Evolutionary conservation across 176 grass and related monocot species (phyloP), one percentile per base, ranked within the genome.

Genomic region (Avena eriantha): DNA sequence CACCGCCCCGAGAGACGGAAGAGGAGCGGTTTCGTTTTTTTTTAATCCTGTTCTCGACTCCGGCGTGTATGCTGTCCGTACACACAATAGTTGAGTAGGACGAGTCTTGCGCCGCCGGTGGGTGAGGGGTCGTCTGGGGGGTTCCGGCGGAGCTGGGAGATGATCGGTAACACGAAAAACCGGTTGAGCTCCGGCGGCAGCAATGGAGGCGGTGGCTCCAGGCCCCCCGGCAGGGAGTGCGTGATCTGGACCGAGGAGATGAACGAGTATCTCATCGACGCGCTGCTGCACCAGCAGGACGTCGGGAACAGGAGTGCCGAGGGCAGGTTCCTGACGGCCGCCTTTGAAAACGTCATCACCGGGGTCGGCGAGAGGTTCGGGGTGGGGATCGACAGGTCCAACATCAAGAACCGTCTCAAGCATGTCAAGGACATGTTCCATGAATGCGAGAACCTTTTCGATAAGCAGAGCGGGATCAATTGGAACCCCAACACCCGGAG

Each of bases 391-490:
- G 90, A 91, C 43, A 43, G 77, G 22, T 63, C 14, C 18, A 84
- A 91, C 65, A 88, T 91, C n/a, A 91, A 88, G 82, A 91, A 88
- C 51, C 85, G 90, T 26, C 82, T 91, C 18, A 91, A 91, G 51
- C 41, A 66, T 69, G 76, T 91, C 60, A 91, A 91, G 77, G 86
- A 88, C 17, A 55, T n/a, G 1, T 88, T 91, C 61, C 51, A 85
- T 61, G 90, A 91, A 67, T 91, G 90, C 7, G 78, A 76, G 50
- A 85, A 70, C 70, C 39, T 91, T 17, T 39, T 91, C 8, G 58
- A 83, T 15, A 83, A 88, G 61, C 36, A 91, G 51, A 81, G 7
- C 18, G 60, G 86, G 51, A 22, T 91, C 76, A 84, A 29, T 31
- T 88, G 90, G 90, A 77, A 54, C 13, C 9, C 82, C 4, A 23